Conservation (phyloP, 495 filamentous ascomycete species). For the Thermochaetoides thermophila region DNA sequence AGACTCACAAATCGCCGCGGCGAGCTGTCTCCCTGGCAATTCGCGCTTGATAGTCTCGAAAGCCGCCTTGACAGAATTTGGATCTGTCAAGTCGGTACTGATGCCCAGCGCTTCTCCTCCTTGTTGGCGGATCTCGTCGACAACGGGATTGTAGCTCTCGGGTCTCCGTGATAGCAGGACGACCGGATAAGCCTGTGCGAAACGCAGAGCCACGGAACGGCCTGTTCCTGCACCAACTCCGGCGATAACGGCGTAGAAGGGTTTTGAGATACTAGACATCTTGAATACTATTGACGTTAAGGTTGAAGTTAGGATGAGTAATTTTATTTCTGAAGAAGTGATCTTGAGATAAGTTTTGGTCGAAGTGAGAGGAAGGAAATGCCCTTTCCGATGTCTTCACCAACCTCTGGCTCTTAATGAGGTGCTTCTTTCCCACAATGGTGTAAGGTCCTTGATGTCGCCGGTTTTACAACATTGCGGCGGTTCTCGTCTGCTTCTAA, state of each 20-base stretch:
- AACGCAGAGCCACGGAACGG: slow-evolving; percentile 45
- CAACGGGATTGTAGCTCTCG: slow-evolving; percentile 49
- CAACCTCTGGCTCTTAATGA: too few relatives aligned
- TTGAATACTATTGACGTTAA: too few relatives aligned
- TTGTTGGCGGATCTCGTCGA: slow-evolving; percentile 52
- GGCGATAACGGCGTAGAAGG: slow-evolving; percentile 54
- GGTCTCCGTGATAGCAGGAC: slow-evolving; percentile 59
- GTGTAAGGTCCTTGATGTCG: too few relatives aligned
- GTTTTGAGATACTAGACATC: too few relatives aligned
- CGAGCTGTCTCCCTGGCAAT: slow-evolving; percentile 37
- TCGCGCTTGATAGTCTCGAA: slow-evolving; percentile 51
- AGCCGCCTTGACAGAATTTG: slow-evolving; percentile 45
- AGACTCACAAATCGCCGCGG: slow-evolving; percentile 54
- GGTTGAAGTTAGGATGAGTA: too few relatives aligned
- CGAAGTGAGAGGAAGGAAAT: too few relatives aligned
- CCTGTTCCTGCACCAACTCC: slow-evolving; percentile 60
- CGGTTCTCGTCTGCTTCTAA: too few relatives aligned
- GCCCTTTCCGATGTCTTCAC: too few relatives aligned
- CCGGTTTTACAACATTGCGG: too few relatives aligned
- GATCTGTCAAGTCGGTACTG: slow-evolving; percentile 53
- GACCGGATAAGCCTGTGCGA: slow-evolving; percentile 60
- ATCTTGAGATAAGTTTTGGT: too few relatives aligned
- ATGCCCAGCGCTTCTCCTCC: slow-evolving; percentile 68
- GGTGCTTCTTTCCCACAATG: too few relatives aligned
- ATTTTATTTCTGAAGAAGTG: too few relatives aligned